Evolutionary conservation across 2,329 filamentous ascomycete genomes (phyloP).

Genomic region (Trichoderma aggressivum): DNA sequence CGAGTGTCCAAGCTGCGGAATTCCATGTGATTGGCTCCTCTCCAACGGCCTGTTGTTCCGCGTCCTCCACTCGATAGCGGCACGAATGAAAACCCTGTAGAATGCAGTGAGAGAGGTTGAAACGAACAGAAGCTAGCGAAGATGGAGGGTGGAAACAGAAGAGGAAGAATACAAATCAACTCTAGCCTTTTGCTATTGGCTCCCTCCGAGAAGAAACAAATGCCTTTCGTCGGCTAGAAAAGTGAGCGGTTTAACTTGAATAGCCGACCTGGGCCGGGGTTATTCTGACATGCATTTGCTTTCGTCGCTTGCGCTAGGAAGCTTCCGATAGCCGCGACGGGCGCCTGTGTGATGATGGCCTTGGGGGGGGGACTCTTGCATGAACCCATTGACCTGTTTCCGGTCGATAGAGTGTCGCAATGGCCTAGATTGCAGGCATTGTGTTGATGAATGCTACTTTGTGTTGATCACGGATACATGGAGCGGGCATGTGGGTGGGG

Average conservation of each 20-base stretch:
- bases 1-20: background rate
- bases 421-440: background rate
- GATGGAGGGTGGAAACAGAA: background rate
- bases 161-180: background rate
- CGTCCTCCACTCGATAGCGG: background rate
- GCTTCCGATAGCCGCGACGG: conserved; percentile 16
- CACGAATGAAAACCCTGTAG: background rate
- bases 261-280: background rate
- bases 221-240: background rate
- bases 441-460: background rate
- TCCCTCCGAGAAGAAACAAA: background rate
- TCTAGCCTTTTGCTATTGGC: background rate
- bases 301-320: conserved; percentile 3
- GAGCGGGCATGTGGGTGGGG: background rate
- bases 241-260: background rate
- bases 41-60: background rate
- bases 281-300: background rate
- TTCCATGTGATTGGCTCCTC: background rate
- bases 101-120: background rate
- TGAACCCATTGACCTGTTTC: background rate
- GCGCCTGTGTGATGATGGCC: background rate
- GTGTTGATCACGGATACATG: background rate
- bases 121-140: background rate
- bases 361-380: background rate
- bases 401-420: background rate